Conservation (phyloP, 768 basidiomycete species). For the Lentinula aciculospora region DNA sequence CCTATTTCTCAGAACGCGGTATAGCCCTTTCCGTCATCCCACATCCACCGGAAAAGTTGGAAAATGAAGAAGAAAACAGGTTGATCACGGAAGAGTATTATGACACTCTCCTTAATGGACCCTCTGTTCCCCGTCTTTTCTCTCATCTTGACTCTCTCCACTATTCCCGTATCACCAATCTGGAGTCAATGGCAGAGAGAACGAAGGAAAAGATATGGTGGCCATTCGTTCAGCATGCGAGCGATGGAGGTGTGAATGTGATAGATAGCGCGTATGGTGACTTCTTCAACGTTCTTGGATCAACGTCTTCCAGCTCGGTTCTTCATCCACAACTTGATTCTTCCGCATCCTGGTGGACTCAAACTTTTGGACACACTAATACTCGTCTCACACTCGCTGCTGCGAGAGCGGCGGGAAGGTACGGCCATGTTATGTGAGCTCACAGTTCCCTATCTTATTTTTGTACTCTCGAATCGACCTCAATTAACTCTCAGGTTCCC, state of each 20-base stretch:
- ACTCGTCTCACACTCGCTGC: constrained; percentile 79
- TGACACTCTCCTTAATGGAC: constrained; percentile 31
- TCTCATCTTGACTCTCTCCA: constrained; percentile 62
- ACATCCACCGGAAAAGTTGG: constrained; percentile 45
- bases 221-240: constrained; percentile 78
- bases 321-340: constrained; percentile 73
- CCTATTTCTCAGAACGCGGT: constrained; percentile 75
- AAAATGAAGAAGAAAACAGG: constrained; percentile 40
- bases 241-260: constrained; percentile 50
- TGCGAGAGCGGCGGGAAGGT: constrained; percentile 84
- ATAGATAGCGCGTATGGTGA: constrained; percentile 90
- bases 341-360: constrained; percentile 99
- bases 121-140: constrained; percentile 40
- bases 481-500: constrained; percentile 49
- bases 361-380: constrained; percentile 80
- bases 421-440: constrained; percentile 82
- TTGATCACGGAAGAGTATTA: constrained; percentile 70
- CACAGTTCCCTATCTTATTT: too few relatives aligned
- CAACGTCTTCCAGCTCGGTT: constrained; percentile 26
- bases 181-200: constrained; percentile 28
- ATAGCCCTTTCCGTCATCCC: constrained; percentile 48
- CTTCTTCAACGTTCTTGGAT: constrained; percentile 71
- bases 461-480: too few relatives aligned
- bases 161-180: constrained; percentile 49
- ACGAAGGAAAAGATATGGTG: constrained; percentile 86